These are phyloP conservation scores for Cladorrhinum samala DNA, from an alignment of 495 filamentous ascomycete genomes.

Conservation along the genomic window DNA sequence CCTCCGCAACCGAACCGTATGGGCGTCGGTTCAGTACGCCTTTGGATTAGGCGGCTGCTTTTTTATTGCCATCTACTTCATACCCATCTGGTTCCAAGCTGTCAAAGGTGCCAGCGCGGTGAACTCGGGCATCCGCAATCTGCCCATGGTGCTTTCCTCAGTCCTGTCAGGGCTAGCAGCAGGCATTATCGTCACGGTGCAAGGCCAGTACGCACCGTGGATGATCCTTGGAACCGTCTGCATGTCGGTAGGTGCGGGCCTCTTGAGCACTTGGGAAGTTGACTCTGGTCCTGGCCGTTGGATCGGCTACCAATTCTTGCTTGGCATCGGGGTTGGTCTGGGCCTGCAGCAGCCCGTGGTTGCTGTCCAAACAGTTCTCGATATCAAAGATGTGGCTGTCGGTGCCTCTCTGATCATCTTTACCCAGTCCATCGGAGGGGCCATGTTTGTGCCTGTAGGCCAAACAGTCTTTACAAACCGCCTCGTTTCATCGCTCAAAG, in stretches of 20 bases:
- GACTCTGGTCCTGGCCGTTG: conserved; percentile 44
- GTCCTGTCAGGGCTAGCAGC: conserved; percentile 48
- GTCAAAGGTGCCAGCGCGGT: conserved; percentile 55
- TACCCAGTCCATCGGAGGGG: conserved; percentile 50
- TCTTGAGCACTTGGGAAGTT: conserved; percentile 53
- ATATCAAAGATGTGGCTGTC: conserved; percentile 46
- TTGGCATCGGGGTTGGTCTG: conserved; percentile 52
- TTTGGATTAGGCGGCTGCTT: conserved; percentile 11
- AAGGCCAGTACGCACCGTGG: conserved; percentile 39
- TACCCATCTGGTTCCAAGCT: conserved; percentile 59
- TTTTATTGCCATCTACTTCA: conserved; percentile 47
- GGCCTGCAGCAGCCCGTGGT: conserved; percentile 52
- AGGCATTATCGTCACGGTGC: conserved; percentile 22
- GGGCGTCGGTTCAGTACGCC: background rate
- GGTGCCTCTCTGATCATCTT: conserved; percentile 56
- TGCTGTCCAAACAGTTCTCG: conserved; percentile 46
- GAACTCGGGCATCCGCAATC: conserved; percentile 57
- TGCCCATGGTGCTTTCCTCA: conserved; percentile 55
- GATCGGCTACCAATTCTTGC: conserved; percentile 56
- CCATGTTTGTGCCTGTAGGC: conserved; percentile 52
- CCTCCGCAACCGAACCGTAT: conserved; percentile 54
- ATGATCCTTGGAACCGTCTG: conserved; percentile 47
- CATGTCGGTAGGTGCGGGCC: conserved; percentile 52
- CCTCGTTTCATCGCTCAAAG: conserved; percentile 25
- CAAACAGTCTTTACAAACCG: conserved; percentile 51